These are phyloP conservation scores for Mortierella sp. DNA, from an alignment of 371 early-diverging fungal genomes.

Conservation along the genomic window DNA sequence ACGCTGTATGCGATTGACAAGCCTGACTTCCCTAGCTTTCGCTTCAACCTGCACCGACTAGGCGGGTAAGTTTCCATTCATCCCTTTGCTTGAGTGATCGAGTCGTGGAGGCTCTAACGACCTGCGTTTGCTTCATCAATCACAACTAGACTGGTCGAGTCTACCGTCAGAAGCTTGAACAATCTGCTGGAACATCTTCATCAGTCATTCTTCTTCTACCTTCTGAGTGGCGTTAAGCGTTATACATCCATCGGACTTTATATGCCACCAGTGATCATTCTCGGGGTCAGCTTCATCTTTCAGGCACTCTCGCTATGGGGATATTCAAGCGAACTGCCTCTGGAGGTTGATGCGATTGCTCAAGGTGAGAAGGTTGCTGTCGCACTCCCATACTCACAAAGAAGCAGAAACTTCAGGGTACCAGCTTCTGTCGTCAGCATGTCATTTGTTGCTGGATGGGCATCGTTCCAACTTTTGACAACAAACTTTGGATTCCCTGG, in stretches of 20 bases:
- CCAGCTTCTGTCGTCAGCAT: slow-evolving; percentile 19
- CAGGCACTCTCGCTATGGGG: slow-evolving; percentile 67
- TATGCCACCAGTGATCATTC: slow-evolving; percentile 82
- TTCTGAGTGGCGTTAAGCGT: slow-evolving; percentile 77
- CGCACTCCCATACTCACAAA: slow-evolving; percentile 32
- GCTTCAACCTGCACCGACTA: slow-evolving; percentile 66
- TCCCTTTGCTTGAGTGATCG: not conserved
- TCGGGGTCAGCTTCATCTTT: slow-evolving; percentile 73
- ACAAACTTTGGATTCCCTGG: slow-evolving; percentile 41
- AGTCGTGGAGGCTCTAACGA: no score
- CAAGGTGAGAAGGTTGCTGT: slow-evolving; percentile 12
- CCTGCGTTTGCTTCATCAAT: no score
- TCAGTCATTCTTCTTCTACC: slow-evolving; percentile 96
- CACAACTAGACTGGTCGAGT: slow-evolving; percentile 77
- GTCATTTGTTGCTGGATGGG: slow-evolving; percentile 35
- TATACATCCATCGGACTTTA: slow-evolving; percentile 93
- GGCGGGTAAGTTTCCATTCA: slow-evolving; percentile 64
- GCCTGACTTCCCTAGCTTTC: slow-evolving; percentile 44
- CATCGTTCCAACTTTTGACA: slow-evolving; percentile 34
- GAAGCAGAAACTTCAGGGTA: slow-evolving; percentile 29
- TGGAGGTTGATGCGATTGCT: slow-evolving; percentile 24
- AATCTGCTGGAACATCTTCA: slow-evolving; percentile 95
- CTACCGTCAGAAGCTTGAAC: slow-evolving; percentile 86
- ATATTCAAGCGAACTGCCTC: slow-evolving; percentile 36
- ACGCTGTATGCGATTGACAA: slow-evolving; percentile 73